Evolutionary conservation across 495 filamentous ascomycete genomes (phyloP).

Genomic region (Ramalina intermedia): DNA sequence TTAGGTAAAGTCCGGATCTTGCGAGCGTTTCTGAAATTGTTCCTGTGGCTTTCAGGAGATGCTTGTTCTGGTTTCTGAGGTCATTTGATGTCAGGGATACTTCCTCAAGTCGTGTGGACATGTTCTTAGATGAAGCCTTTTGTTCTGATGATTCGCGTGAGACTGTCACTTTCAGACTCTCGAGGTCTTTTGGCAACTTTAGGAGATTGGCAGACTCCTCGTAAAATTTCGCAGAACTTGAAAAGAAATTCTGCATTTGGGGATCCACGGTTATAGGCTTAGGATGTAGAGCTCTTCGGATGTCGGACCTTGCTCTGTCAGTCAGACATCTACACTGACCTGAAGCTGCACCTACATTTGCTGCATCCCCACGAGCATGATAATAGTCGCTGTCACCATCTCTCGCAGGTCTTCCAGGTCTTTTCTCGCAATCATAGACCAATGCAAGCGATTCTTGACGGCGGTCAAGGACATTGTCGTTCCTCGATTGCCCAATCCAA

Average conservation of each 20-base stretch:
- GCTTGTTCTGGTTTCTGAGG: too few species aligned
- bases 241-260: not conserved
- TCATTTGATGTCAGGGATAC: too few species aligned
- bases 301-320: not conserved
- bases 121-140: not conserved
- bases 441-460: slow-evolving; percentile 9
- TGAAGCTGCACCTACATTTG: not conserved
- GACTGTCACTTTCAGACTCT: not conserved
- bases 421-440: slow-evolving; percentile 11
- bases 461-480: not conserved
- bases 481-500: slow-evolving; percentile 5
- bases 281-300: not conserved
- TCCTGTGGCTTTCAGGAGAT: too few species aligned
- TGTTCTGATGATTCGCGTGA: not conserved
- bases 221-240: not conserved
- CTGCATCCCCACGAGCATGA: slow-evolving; percentile 11
- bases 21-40: too few species aligned
- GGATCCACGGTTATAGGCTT: not conserved
- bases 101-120: too few species aligned
- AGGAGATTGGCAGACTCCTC: not conserved
- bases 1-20: too few species aligned
- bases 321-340: not conserved
- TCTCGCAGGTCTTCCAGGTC: slow-evolving; percentile 8
- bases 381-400: slow-evolving; percentile 10
- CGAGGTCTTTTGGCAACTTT: not conserved